These are phyloP conservation scores for Limonium bicolor DNA, from an alignment of 148 eudicot species.

Conservation along the genomic window DNA sequence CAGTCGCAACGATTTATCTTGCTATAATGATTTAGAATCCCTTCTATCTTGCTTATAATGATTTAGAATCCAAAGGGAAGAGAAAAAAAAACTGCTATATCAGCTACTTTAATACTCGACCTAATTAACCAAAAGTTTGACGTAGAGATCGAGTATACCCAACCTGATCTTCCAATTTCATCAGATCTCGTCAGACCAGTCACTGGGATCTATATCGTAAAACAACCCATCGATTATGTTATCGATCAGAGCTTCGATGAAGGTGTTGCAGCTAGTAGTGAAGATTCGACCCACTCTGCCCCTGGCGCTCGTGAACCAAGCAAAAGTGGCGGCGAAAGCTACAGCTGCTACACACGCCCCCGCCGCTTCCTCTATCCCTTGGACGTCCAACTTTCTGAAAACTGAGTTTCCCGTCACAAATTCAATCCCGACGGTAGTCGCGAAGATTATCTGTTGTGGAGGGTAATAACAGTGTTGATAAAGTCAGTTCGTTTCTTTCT, in stretches of 20 bases:
- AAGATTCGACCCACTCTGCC: constrained; percentile 46
- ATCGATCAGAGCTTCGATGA: constrained; percentile 64
- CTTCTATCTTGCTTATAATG: no score
- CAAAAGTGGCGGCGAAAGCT: constrained; percentile 49
- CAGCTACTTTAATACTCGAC: no score
- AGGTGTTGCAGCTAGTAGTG: constrained; percentile 41
- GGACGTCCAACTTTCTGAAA: constrained; percentile 57
- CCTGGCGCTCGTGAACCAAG: constrained; percentile 55
- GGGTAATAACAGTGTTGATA: neutral
- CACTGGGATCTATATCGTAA: constrained; percentile 32
- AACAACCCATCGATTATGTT: constrained; percentile 76
- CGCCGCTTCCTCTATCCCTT: constrained; percentile 46
- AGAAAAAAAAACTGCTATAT: no score
- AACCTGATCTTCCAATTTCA: no score
- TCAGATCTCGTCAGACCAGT: constrained; percentile 31
- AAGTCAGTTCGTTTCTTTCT: no score
- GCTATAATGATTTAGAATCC: no score
- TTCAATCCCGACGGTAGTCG: constrained; percentile 48
- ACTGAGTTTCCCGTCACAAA: constrained; percentile 60
- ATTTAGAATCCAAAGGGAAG: no score
- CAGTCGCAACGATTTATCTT: no score
- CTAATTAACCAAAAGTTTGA: no score
- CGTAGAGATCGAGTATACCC: no score
- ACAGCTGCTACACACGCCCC: constrained; percentile 44
- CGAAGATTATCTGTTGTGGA: constrained; percentile 45